A percentile compares a stretch with the other conserved stretches of the same genome.
Evolutionary conservation across 257 asterid species (phyloP).

Genomic region (Fraxinus cuspidata): DNA sequence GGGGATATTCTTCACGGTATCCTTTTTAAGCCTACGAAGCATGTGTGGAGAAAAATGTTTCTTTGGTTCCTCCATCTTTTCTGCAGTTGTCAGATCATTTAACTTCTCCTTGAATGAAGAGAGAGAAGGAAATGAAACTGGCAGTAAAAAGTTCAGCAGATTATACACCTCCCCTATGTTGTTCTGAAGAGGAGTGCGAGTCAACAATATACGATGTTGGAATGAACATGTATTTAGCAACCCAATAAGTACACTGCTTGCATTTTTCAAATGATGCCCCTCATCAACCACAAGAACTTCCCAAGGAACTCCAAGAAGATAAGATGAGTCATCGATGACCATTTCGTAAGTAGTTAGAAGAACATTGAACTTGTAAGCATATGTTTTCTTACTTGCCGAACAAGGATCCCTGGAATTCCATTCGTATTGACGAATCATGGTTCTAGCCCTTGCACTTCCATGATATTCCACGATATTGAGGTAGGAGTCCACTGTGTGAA

Average conservation of each 20-base stretch:
- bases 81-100: constrained; percentile 85
- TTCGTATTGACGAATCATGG: constrained; percentile 84
- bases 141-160: constrained; percentile 86
- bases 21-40: constrained; percentile 93
- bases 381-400: constrained; percentile 46
- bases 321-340: constrained; percentile 77
- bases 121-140: constrained; percentile 83
- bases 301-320: constrained; percentile 91
- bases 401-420: constrained; percentile 70
- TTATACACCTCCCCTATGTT: constrained; percentile 96
- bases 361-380: constrained; percentile 80
- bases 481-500: constrained; percentile 90
- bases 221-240: constrained; percentile 82
- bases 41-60: constrained; percentile 95
- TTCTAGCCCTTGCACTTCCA: constrained; percentile 80
- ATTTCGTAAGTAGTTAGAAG: constrained; percentile 90
- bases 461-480: constrained; percentile 94
- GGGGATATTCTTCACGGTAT: constrained; percentile 93
- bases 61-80: constrained; percentile 93
- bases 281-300: constrained; percentile 99
- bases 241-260: constrained; percentile 80
- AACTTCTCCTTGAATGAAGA: constrained; percentile 84
- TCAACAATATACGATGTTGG: constrained; percentile 86
- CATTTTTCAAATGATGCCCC: constrained; percentile 91
- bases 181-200: constrained; percentile 99